These are phyloP conservation scores for Eremomyces bilateralis DNA, from an alignment of 495 filamentous ascomycete genomes.

Conservation along the genomic window DNA sequence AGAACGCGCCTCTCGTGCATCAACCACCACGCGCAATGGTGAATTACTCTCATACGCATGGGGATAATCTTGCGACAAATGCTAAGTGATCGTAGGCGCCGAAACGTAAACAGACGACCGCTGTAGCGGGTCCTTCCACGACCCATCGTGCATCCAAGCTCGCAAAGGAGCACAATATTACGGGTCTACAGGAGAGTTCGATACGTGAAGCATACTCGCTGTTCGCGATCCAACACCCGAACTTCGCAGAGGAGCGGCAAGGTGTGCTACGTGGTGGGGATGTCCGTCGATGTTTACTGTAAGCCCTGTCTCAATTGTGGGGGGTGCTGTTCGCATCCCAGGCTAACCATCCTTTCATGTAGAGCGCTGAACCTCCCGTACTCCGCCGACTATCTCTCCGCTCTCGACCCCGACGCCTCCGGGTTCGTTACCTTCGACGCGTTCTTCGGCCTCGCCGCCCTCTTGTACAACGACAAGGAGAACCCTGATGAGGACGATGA, in stretches of 20 bases:
- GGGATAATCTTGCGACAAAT: no score
- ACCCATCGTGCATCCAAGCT: constrained; percentile 54
- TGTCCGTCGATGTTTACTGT: constrained; percentile 69
- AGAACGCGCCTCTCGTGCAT: no score
- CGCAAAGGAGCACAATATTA: constrained; percentile 71
- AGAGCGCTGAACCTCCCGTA: no score
- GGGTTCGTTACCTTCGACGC: constrained; percentile 53
- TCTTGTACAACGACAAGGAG: constrained; percentile 40
- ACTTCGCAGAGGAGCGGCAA: constrained; percentile 41
- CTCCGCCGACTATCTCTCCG: constrained; percentile 38
- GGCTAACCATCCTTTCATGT: neutral
- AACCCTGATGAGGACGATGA: constrained; percentile 27
- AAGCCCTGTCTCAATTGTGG: constrained; percentile 18
- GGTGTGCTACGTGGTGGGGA: constrained; percentile 56
- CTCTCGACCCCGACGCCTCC: constrained; percentile 58
- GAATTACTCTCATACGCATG: no score
- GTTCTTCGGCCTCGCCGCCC: constrained; percentile 68
- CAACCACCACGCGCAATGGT: no score
- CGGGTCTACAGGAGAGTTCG: constrained; percentile 61
- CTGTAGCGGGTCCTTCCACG: no score
- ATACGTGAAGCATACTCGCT: constrained; percentile 76
- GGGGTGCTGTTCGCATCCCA: no score
- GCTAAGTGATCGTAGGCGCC: no score
- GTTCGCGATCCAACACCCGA: constrained; percentile 37
- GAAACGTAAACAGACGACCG: no score